Conservation (phyloP, 805 yeast genomes). For the Grigorovia transvaalensis region DNA sequence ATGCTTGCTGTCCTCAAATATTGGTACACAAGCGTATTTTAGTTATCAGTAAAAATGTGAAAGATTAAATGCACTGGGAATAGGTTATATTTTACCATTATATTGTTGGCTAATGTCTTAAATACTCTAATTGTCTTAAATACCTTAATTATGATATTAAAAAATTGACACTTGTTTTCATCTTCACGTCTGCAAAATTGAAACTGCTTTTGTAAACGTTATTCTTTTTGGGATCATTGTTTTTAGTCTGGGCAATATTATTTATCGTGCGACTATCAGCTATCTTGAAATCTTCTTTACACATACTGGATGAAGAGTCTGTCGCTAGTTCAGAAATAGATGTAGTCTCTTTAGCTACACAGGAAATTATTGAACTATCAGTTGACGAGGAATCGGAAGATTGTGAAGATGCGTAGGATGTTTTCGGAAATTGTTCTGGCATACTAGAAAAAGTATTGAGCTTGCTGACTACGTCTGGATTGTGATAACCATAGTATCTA, state of each 20-base stretch:
- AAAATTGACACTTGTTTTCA: neutral
- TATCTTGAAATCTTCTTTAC: neutral
- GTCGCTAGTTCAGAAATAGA: neutral
- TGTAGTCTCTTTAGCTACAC: neutral
- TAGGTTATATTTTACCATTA: neutral
- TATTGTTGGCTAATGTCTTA: neutral
- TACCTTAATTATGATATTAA: neutral
- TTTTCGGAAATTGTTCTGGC: neutral
- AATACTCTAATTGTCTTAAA: too few relatives aligned
- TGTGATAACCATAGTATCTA: too few relatives aligned
- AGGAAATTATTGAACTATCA: neutral
- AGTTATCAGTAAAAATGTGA: too few relatives aligned
- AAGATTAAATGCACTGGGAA: too few relatives aligned
- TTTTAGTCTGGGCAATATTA: neutral
- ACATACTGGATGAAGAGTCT: neutral
- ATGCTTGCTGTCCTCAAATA: too few relatives aligned
- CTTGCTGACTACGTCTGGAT: too few relatives aligned
- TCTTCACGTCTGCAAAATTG: neutral
- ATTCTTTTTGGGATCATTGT: neutral
- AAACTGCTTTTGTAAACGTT: neutral
- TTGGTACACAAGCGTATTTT: too few relatives aligned
- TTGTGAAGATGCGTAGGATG: neutral
- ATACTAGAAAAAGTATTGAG: neutral
- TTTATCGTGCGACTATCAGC: neutral
- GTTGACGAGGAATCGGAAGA: neutral